Percentiles rank a stretch among this genome's conserved stretches.
Evolutionary conservation across 345 rosid species (phyloP).

Genomic region (Dipteronia sinensis): DNA sequence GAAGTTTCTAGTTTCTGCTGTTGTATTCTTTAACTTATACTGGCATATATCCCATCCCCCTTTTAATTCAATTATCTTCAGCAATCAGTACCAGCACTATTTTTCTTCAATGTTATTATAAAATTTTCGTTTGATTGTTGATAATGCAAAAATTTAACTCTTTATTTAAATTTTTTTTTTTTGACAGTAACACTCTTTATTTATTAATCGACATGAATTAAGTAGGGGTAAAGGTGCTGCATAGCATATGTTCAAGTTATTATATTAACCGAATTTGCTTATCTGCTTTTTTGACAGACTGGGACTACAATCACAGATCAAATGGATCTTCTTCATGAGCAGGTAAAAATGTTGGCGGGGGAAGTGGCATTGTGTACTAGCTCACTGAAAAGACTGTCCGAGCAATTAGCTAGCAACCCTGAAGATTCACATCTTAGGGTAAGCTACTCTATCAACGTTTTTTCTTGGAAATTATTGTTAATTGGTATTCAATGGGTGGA

Average conservation of each 20-base stretch:
- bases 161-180: neutral
- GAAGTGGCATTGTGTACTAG: constrained; percentile 70
- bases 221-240: neutral
- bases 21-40: neutral
- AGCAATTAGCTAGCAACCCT: constrained; percentile 49
- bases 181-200: neutral
- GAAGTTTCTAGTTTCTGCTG: neutral
- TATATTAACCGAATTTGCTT: constrained; percentile 24
- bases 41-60: neutral
- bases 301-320: constrained; percentile 64
- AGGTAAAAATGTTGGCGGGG: constrained; percentile 71
- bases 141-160: neutral
- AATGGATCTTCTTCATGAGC: constrained; percentile 79
- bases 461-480: constrained; percentile 2
- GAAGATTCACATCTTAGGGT: constrained; percentile 55
- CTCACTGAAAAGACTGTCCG: constrained; percentile 64
- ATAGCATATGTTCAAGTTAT: constrained; percentile 11
- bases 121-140: neutral
- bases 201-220: neutral
- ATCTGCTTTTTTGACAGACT: constrained; percentile 36
- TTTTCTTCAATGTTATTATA: neutral
- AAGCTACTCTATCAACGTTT: constrained; percentile 4
- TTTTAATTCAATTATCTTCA: neutral
- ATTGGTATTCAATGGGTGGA: neutral
- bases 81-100: neutral